phyloP scores from a whole-genome alignment of 805 yeast genomes.

The Starmerella bombi region DNA sequence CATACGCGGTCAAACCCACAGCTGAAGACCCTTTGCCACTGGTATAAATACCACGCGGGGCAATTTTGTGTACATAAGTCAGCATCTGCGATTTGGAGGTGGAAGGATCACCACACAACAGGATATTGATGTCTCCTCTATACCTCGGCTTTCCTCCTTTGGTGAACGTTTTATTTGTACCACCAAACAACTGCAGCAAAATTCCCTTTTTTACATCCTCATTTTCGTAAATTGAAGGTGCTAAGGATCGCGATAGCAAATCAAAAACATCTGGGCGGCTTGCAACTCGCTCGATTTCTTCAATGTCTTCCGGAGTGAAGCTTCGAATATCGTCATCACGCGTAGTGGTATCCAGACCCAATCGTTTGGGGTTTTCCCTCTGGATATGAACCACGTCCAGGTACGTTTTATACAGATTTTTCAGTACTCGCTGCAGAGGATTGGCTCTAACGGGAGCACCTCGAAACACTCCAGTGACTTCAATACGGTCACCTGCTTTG shows the following conservation, averaged over 20 bases:
- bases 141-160: constrained; percentile 76
- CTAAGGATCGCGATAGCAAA: constrained; percentile 73
- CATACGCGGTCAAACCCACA: constrained; percentile 94
- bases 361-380: constrained; percentile 66
- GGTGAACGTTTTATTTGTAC: constrained; percentile 73
- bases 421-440: constrained; percentile 69
- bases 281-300: constrained; percentile 46
- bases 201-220: constrained; percentile 96
- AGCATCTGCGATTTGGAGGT: constrained; percentile 90
- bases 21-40: constrained; percentile 99
- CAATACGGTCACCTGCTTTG: constrained; percentile 92
- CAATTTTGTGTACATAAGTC: constrained; percentile 91
- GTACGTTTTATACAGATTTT: constrained; percentile 78
- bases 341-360: constrained; percentile 71
- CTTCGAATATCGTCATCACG: constrained; percentile 43
- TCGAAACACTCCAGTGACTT: constrained; percentile 89
- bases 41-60: constrained; percentile 95
- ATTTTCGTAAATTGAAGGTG: constrained; percentile 94
- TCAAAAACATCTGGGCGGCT: constrained; percentile 72
- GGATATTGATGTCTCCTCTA: constrained; percentile 86
- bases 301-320: constrained; percentile 56
- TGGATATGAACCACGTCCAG: constrained; percentile 87
- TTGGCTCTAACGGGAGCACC: constrained; percentile 85
- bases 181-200: constrained; percentile 84
- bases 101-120: constrained; percentile 96